Percentiles rank a stretch among this genome's conserved stretches.
phyloP scores from a whole-genome alignment of 2,329 filamentous ascomycete genomes.

The Aspergillus carbonarius region DNA sequence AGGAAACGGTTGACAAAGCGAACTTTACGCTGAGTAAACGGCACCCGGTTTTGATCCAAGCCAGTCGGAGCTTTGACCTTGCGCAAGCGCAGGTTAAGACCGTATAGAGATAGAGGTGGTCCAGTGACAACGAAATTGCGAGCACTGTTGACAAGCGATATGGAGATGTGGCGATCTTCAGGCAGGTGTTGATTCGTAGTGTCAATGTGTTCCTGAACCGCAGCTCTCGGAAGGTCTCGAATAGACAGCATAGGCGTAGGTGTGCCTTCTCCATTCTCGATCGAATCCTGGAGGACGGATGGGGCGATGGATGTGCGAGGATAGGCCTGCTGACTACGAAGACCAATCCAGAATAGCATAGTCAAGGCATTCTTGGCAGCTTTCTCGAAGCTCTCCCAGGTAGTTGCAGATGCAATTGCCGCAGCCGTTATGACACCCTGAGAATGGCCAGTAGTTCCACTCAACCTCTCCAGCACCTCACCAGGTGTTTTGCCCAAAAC shows the following conservation, averaged over 20 bases:
- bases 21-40: constrained; percentile 92
- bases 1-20: constrained; percentile 96
- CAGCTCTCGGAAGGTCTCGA: constrained; percentile 80
- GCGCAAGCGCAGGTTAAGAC: constrained; percentile 88
- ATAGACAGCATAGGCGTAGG: constrained; percentile 98
- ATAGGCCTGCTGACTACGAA: constrained; percentile 95
- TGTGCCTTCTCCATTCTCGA: constrained; percentile 89
- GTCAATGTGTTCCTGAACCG: constrained; percentile 95
- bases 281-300: constrained; percentile 84
- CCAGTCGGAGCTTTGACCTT: constrained; percentile 99
- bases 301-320: constrained; percentile 92
- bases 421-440: constrained; percentile 94
- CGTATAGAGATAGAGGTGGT: constrained; percentile 92
- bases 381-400: constrained; percentile 88
- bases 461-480: constrained; percentile 77
- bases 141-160: constrained; percentile 94
- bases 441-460: constrained; percentile 91
- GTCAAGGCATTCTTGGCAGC: constrained; percentile 78
- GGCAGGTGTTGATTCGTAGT: constrained; percentile 96
- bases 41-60: constrained; percentile 89
- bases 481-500: constrained; percentile 87
- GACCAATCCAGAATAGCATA: constrained; percentile 97
- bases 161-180: constrained; percentile 85
- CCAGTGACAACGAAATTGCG: constrained; percentile 96
- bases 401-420: constrained; percentile 83